These are phyloP conservation scores for Mariannaea sp. DNA, from an alignment of 2,329 filamentous ascomycete genomes.

Conservation along the genomic window DNA sequence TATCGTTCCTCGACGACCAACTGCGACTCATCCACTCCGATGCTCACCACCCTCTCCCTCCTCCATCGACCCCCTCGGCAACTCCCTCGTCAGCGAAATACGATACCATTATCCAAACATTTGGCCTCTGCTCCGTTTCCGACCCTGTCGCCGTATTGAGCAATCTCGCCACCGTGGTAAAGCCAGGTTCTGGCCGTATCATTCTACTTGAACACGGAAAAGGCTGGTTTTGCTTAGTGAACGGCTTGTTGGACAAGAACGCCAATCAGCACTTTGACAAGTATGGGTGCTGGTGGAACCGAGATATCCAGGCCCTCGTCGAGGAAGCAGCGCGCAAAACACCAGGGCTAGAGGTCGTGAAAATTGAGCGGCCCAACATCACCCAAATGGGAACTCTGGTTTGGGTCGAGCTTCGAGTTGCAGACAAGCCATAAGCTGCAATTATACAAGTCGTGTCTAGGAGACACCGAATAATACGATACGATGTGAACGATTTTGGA, in stretches of 20 bases:
- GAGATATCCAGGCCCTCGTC: constrained; percentile 62
- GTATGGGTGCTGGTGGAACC: constrained; percentile 72
- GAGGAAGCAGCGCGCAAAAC: constrained; percentile 52
- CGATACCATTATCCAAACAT: constrained; percentile 68
- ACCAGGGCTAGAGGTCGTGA: constrained; percentile 62
- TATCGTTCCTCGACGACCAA: constrained; percentile 47
- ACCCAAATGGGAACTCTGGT: constrained; percentile 62
- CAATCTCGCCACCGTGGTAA: constrained; percentile 57
- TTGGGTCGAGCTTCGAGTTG: constrained; percentile 60
- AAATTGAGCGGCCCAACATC: constrained; percentile 56
- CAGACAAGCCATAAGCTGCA: constrained; percentile 24
- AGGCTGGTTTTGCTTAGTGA: constrained; percentile 59
- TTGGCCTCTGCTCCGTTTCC: constrained; percentile 66
- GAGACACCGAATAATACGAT: too few relatives aligned
- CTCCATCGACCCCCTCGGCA: constrained; percentile 37
- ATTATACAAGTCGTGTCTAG: too few relatives aligned
- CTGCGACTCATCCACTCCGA: constrained; percentile 57
- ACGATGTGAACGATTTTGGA: too few relatives aligned
- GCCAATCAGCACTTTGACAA: constrained; percentile 60
- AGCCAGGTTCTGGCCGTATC: constrained; percentile 62
- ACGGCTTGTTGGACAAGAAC: constrained; percentile 59
- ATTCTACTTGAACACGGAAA: constrained; percentile 67
- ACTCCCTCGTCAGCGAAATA: constrained; percentile 53
- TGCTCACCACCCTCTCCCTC: constrained; percentile 51
- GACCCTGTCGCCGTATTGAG: constrained; percentile 59